Percentiles rank a stretch among this genome's conserved stretches.
Evolutionary conservation across 495 filamentous ascomycete genomes (phyloP).

Genomic region (Xylaria venustula): DNA sequence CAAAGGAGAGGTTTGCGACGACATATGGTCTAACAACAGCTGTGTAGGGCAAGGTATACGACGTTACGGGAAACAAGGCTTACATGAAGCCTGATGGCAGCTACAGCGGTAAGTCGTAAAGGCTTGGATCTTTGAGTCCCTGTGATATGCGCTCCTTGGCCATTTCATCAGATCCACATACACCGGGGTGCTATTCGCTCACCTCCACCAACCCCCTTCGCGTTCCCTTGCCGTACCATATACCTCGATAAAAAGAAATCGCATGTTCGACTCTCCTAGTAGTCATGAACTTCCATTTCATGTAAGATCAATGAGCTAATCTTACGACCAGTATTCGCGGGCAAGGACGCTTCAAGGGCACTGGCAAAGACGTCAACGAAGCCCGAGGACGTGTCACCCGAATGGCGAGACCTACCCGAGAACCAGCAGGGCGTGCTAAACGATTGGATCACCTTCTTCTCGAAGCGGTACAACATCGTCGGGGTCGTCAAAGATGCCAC

Average conservation of each 20-base stretch:
- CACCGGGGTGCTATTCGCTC: background rate
- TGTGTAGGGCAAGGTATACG: conserved; percentile 78
- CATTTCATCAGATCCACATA: background rate
- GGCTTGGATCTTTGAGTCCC: background rate
- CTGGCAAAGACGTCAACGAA: conserved; percentile 85
- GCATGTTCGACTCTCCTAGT: background rate
- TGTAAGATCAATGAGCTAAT: conserved; percentile 17
- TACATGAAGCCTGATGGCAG: conserved; percentile 81
- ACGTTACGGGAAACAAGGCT: conserved; percentile 81
- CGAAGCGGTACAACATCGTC: conserved; percentile 91
- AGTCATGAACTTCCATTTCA: background rate
- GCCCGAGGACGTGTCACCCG: conserved; percentile 73
- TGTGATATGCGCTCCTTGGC: no score
- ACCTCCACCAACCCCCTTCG: background rate
- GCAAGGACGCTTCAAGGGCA: conserved; percentile 89
- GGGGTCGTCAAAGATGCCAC: conserved; percentile 68
- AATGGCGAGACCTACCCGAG: conserved; percentile 84
- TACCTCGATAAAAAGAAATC: background rate
- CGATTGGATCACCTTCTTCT: conserved; percentile 95
- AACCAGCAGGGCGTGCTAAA: conserved; percentile 80
- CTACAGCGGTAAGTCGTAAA: conserved; percentile 70
- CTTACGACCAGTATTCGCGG: conserved; percentile 73
- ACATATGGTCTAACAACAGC: conserved; percentile 12
- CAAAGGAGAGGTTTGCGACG: conserved; percentile 10
- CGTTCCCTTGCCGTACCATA: background rate